Conservation (phyloP, 176 grass and related monocot genomes). For the Phyllostachys edulis region DNA sequence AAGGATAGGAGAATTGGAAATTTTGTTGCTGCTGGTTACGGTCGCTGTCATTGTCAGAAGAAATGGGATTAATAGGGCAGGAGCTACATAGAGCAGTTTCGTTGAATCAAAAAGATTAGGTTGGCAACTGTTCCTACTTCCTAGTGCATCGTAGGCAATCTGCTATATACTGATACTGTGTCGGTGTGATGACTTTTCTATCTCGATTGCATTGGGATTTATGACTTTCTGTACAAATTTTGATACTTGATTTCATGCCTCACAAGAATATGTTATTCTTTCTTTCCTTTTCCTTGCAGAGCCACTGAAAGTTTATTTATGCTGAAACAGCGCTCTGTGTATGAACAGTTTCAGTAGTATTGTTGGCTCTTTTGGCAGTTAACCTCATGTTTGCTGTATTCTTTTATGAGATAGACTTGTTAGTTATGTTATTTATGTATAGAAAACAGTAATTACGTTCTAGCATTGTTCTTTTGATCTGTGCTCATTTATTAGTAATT, state of each 20-base stretch:
- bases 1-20: neutral
- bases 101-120: neutral
- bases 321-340: neutral
- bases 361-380: neutral
- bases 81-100: neutral
- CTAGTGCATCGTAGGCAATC: neutral
- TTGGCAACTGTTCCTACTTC: neutral
- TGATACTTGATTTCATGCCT: neutral
- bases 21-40: neutral
- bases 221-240: neutral
- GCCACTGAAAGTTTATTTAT: neutral
- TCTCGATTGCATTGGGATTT: neutral
- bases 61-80: neutral
- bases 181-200: neutral
- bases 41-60: neutral
- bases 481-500: slow-evolving; percentile 4
- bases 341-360: neutral
- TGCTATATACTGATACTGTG: neutral
- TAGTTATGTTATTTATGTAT: neutral
- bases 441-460: neutral
- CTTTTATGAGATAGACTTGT: neutral
- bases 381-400: neutral
- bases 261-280: too few species aligned
- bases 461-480: neutral
- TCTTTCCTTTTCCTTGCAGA: neutral